A percentile compares a stretch with the other conserved stretches of the same genome.
Conservation (phyloP, 345 rosid genomes). For the Hevea brasiliensis region DNA sequence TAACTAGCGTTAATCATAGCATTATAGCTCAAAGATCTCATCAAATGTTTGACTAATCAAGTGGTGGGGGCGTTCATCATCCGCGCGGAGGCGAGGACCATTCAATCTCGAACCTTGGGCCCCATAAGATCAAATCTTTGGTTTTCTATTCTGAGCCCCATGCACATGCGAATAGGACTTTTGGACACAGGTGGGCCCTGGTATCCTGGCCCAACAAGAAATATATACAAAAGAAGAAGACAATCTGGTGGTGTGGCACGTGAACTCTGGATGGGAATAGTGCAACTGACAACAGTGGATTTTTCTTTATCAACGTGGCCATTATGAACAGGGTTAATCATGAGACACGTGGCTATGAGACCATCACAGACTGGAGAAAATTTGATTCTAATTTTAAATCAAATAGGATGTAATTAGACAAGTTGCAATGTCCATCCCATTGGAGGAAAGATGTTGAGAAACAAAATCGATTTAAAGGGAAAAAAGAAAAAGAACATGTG, state of each 20-base stretch:
- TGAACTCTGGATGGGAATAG: slow-evolving; percentile 8
- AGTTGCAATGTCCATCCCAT: not conserved
- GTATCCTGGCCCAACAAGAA: not conserved
- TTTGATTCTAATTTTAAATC: too few relatives aligned
- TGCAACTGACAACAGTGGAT: not conserved
- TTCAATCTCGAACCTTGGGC: not conserved
- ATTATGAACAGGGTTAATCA: not conserved
- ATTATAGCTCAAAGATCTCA: slow-evolving; percentile 8
- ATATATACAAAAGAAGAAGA: not conserved
- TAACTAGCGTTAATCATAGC: slow-evolving; percentile 20
- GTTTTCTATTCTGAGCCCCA: slow-evolving; percentile 4
- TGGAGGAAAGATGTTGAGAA: not conserved
- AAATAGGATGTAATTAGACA: not conserved
- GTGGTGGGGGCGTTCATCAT: not conserved
- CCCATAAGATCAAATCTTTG: slow-evolving; percentile 13
- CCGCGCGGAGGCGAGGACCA: slow-evolving; percentile 14
- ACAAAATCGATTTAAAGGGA: not conserved
- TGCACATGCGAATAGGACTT: slow-evolving; percentile 33
- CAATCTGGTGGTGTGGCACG: slow-evolving; percentile 23
- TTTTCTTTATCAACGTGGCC: slow-evolving; percentile 7
- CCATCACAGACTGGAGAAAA: not conserved
- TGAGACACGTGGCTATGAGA: slow-evolving; percentile 10
- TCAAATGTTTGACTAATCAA: slow-evolving; percentile 14
- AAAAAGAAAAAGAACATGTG: not conserved
- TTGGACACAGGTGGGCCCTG: slow-evolving; percentile 11